Percentiles rank a stretch among this genome's conserved stretches.
phyloP scores from a whole-genome alignment of 371 early-diverging fungal species.

The Mortierella sp. region DNA sequence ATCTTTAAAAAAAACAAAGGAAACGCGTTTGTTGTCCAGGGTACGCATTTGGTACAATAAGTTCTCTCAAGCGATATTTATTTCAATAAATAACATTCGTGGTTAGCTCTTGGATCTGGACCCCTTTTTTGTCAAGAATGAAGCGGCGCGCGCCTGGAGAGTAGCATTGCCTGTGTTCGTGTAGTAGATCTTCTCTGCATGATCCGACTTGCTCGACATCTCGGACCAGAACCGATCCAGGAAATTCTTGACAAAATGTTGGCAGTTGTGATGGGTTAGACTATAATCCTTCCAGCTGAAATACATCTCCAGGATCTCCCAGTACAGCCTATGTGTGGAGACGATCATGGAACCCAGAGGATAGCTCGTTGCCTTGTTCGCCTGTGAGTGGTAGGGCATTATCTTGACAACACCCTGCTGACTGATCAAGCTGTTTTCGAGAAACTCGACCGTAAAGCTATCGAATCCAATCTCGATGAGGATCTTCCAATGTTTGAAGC shows the following conservation, averaged over 20 bases:
- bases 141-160: no score
- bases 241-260: not conserved
- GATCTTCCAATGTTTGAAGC: not conserved
- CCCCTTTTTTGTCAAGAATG: no score
- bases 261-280: not conserved
- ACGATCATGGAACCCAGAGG: not conserved
- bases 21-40: no score
- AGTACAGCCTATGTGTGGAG: not conserved
- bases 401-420: not conserved
- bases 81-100: no score
- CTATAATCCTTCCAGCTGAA: not conserved
- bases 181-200: no score
- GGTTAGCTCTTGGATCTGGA: no score
- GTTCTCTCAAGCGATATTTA: no score
- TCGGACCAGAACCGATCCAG: not conserved
- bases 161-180: no score
- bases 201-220: no score
- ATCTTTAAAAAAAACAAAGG: no score
- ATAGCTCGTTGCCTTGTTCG: not conserved
- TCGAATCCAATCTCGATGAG: not conserved
- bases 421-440: not conserved
- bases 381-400: not conserved
- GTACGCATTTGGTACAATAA: no score
- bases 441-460: not conserved
- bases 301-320: not conserved